phyloP scores from a whole-genome alignment of 2,329 filamentous ascomycete genomes.

The Talaromyces sp. region DNA sequence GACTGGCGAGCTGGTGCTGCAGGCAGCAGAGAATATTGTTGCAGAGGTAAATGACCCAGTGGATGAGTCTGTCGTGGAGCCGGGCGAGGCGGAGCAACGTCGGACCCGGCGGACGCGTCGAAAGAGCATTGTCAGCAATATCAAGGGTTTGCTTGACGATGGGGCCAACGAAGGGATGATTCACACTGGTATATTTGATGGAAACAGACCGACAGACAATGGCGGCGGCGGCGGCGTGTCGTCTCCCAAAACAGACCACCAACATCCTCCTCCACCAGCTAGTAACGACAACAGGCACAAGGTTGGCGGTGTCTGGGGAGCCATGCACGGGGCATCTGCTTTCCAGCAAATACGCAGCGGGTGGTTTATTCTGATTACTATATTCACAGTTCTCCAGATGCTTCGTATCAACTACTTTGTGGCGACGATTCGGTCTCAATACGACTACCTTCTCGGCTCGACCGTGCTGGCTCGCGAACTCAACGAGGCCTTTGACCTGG shows the following conservation, averaged over 20 bases:
- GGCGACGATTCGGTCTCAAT: slow-evolving; percentile 78
- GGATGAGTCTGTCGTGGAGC: slow-evolving; percentile 51
- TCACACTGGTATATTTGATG: slow-evolving; percentile 17
- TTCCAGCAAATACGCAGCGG: slow-evolving; percentile 69
- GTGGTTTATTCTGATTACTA: slow-evolving; percentile 79
- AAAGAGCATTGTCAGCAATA: slow-evolving; percentile 63
- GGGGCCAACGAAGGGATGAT: slow-evolving; percentile 11
- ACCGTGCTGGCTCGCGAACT: slow-evolving; percentile 59
- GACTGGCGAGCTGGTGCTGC: slow-evolving; percentile 72
- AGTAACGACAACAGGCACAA: slow-evolving; percentile 11
- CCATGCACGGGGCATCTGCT: slow-evolving; percentile 69
- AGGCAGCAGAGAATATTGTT: slow-evolving; percentile 54
- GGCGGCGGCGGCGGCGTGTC: slow-evolving; percentile 4
- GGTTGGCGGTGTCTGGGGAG: slow-evolving; percentile 71
- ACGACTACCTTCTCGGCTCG: slow-evolving; percentile 67
- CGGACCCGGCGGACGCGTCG: slow-evolving; percentile 56
- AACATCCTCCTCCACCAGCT: slow-evolving; percentile 28
- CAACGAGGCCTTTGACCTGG: slow-evolving; percentile 83
- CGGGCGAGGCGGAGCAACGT: slow-evolving; percentile 43
- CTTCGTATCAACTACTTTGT: slow-evolving; percentile 90
- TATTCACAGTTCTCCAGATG: slow-evolving; percentile 76
- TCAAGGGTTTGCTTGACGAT: slow-evolving; percentile 66
- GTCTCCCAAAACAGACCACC: slow-evolving; percentile 17
- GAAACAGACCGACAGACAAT: not conserved
- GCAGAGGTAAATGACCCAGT: slow-evolving; percentile 55